phyloP scores from a whole-genome alignment of 2,329 filamentous ascomycete species.

The Verticillium dahliae region DNA sequence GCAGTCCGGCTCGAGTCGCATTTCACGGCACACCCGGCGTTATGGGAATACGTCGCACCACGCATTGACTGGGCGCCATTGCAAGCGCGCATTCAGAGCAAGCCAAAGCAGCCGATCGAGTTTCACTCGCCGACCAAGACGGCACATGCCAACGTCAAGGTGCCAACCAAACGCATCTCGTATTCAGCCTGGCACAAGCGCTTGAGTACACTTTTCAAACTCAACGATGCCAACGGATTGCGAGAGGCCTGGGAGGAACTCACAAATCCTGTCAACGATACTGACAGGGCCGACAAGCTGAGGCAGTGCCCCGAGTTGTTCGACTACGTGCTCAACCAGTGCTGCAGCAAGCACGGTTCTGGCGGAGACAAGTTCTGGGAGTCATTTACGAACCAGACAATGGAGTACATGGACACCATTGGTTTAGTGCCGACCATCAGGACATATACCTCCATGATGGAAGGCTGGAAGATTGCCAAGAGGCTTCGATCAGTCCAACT shows the following conservation, averaged over 20 bases:
- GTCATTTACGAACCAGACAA: conserved; percentile 13
- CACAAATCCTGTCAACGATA: conserved; percentile 15
- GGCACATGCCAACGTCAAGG: neutral
- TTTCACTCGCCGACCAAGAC: neutral
- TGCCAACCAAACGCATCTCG: neutral
- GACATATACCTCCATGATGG: conserved; percentile 69
- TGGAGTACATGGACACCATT: conserved; percentile 35
- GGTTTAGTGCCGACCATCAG: conserved; percentile 52
- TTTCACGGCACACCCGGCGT: conserved; percentile 3
- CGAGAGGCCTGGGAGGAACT: conserved; percentile 23
- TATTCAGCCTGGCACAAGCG: conserved; percentile 9
- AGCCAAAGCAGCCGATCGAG: neutral
- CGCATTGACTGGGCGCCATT: conserved; percentile 7
- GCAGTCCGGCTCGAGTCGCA: conserved; percentile 1
- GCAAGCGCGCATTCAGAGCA: conserved; percentile 1
- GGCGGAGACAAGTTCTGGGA: neutral
- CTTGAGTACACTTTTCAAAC: conserved; percentile 4
- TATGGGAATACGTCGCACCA: conserved; percentile 8
- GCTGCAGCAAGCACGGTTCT: conserved; percentile 19
- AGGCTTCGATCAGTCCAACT: conserved; percentile 55
- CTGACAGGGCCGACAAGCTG: conserved; percentile 19
- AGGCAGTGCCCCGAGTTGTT: conserved; percentile 25
- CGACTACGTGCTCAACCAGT: conserved; percentile 32
- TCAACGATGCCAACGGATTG: conserved; percentile 1
- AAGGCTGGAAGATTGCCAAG: conserved; percentile 56